These are phyloP conservation scores for Zancudomyces culisetae DNA, from an alignment of 371 early-diverging fungal species.

Conservation along the genomic window DNA sequence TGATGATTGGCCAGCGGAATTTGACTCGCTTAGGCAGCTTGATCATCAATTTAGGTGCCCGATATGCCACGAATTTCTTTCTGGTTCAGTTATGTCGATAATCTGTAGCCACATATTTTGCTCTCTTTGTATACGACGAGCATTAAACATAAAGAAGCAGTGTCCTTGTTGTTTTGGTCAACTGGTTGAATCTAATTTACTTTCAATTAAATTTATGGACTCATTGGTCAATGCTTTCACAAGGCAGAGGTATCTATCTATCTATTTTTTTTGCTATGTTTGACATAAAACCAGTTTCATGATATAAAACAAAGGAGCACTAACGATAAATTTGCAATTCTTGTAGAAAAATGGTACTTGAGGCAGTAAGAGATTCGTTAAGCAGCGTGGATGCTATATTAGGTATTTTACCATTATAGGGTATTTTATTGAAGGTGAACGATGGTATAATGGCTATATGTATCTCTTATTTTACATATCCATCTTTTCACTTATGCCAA, in stretches of 20 bases:
- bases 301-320: too few species aligned
- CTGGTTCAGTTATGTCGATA: slow-evolving; percentile 29
- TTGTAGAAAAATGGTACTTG: too few species aligned
- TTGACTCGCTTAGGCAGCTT: slow-evolving; percentile 24
- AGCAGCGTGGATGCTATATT: too few species aligned
- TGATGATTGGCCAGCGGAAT: slow-evolving; percentile 29
- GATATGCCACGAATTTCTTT: slow-evolving; percentile 40
- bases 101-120: slow-evolving; percentile 45
- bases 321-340: too few species aligned
- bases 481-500: too few species aligned
- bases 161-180: slow-evolving; percentile 37
- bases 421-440: too few species aligned
- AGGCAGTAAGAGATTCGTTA: too few species aligned
- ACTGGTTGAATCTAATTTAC: slow-evolving; percentile 11
- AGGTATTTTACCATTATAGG: too few species aligned
- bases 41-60: slow-evolving; percentile 40
- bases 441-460: too few species aligned
- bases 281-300: not conserved
- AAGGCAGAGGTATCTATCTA: slow-evolving; percentile 5
- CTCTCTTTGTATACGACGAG: slow-evolving; percentile 37
- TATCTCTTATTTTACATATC: too few species aligned
- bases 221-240: slow-evolving; percentile 11
- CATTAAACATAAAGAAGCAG: slow-evolving; percentile 25
- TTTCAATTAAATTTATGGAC: slow-evolving; percentile 14
- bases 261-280: not conserved